Conservation (phyloP, 805 yeast species). For the Yamadazyma endophytica region DNA sequence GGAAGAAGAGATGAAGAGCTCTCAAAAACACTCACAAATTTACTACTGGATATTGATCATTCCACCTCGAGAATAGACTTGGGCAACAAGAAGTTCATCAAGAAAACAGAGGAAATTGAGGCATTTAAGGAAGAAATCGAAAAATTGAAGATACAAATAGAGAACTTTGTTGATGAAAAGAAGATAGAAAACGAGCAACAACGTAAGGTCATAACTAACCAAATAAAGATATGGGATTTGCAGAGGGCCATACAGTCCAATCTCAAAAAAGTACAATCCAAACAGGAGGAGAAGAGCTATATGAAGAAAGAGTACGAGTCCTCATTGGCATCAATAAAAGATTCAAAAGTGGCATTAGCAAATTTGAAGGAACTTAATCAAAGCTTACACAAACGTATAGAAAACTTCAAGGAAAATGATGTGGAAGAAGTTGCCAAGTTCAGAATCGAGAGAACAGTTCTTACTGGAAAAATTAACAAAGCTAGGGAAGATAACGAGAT, state of each 20-base stretch:
- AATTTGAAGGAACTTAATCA: constrained; percentile 17
- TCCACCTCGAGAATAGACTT: constrained; percentile 29
- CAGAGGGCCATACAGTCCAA: constrained; percentile 42
- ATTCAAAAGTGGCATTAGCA: constrained; percentile 32
- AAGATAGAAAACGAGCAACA: constrained; percentile 15
- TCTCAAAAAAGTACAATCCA: constrained; percentile 42
- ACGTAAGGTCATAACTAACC: constrained; percentile 27
- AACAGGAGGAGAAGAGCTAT: constrained; percentile 58
- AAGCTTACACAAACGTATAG: constrained; percentile 16
- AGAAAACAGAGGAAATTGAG: constrained; percentile 28
- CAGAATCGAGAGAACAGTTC: constrained; percentile 14
- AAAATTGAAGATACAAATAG: constrained; percentile 24
- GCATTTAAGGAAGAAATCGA: constrained; percentile 17
- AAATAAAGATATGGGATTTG: constrained; percentile 41
- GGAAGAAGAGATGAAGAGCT: constrained; percentile 42
- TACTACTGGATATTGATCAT: constrained; percentile 45
- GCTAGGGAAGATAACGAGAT: constrained; percentile 21
- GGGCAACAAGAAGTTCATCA: constrained; percentile 27
- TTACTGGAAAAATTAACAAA: constrained; percentile 18
- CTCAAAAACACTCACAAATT: constrained; percentile 39
- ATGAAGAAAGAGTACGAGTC: constrained; percentile 56
- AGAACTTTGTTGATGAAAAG: constrained; percentile 18
- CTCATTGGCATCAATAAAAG: constrained; percentile 47
- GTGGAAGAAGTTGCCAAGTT: constrained; percentile 17
- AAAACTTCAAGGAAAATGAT: constrained; percentile 16